phyloP scores from a whole-genome alignment of 176 grass and related monocot genomes.

The Raddia guianensis region DNA sequence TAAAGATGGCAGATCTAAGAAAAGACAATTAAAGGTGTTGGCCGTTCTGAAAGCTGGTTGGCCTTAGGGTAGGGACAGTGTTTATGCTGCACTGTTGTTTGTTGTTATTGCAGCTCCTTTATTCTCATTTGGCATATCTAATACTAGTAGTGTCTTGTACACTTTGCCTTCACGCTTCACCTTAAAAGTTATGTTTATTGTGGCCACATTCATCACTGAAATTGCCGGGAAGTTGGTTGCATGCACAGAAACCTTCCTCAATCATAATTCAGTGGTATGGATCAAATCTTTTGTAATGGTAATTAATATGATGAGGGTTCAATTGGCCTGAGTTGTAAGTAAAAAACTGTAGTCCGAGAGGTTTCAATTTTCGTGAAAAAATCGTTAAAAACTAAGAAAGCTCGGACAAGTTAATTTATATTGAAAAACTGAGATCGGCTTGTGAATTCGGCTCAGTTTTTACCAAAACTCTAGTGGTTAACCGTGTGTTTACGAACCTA shows the following conservation, averaged over 20 bases:
- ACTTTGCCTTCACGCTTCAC: neutral
- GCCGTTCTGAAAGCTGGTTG: neutral
- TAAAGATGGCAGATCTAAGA: neutral
- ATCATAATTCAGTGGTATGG: neutral
- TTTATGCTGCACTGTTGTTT: neutral
- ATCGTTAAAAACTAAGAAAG: no score
- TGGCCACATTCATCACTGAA: neutral
- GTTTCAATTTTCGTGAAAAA: no score
- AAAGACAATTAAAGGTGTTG: neutral
- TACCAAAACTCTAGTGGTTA: no score
- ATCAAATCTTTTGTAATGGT: neutral
- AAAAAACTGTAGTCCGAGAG: no score
- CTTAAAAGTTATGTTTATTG: neutral
- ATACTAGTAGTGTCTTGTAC: neutral
- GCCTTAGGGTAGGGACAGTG: neutral
- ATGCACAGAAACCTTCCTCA: neutral
- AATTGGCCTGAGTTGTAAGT: no score
- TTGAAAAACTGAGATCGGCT: no score
- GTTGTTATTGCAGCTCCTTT: neutral
- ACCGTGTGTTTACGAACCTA: no score
- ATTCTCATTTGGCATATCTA: neutral
- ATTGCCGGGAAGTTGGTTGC: neutral
- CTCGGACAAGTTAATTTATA: no score
- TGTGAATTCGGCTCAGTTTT: no score
- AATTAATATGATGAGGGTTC: no score